A percentile compares a stretch with the other conserved stretches of the same genome.
phyloP scores from a whole-genome alignment of 495 filamentous ascomycete species.

The Tuber microsphaerosporum region DNA sequence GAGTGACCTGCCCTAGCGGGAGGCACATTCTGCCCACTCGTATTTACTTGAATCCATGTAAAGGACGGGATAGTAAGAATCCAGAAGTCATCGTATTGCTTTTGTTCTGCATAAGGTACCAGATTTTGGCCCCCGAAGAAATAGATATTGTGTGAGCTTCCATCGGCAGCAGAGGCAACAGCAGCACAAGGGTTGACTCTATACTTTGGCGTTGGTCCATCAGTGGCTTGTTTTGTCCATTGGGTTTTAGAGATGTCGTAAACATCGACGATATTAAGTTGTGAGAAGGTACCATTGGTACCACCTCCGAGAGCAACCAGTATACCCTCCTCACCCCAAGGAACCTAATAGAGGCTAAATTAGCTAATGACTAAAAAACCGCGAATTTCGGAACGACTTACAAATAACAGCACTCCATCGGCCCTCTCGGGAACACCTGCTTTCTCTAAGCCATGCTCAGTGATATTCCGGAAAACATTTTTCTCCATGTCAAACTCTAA shows the following conservation, averaged over 20 bases:
- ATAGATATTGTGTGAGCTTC: conserved; percentile 65
- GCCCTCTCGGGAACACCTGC: conserved; percentile 62
- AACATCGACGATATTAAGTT: conserved; percentile 65
- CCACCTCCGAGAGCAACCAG: conserved; percentile 65
- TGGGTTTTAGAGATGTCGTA: conserved; percentile 67
- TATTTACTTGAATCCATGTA: conserved; percentile 63
- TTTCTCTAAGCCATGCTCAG: conserved; percentile 56
- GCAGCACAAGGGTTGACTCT: conserved; percentile 70
- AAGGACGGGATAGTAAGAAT: conserved; percentile 68
- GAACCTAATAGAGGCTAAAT: conserved; percentile 49
- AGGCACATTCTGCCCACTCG: conserved; percentile 49
- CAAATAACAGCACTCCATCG: conserved; percentile 57
- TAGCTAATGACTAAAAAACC: not conserved
- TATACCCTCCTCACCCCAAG: conserved; percentile 62
- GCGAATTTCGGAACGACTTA: conserved; percentile 5
- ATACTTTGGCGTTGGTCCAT: conserved; percentile 54
- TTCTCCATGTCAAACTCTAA: conserved; percentile 53
- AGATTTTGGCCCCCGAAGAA: conserved; percentile 71
- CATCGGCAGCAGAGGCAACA: conserved; percentile 62
- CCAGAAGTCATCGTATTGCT: conserved; percentile 67
- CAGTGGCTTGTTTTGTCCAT: conserved; percentile 72
- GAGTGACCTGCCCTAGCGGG: conserved; percentile 61
- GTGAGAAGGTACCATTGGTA: conserved; percentile 52
- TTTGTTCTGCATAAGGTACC: conserved; percentile 52
- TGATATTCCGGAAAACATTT: conserved; percentile 58